Conservation (phyloP, 371 early-diverging fungal genomes). For the Basidiobolus meristosporus region DNA sequence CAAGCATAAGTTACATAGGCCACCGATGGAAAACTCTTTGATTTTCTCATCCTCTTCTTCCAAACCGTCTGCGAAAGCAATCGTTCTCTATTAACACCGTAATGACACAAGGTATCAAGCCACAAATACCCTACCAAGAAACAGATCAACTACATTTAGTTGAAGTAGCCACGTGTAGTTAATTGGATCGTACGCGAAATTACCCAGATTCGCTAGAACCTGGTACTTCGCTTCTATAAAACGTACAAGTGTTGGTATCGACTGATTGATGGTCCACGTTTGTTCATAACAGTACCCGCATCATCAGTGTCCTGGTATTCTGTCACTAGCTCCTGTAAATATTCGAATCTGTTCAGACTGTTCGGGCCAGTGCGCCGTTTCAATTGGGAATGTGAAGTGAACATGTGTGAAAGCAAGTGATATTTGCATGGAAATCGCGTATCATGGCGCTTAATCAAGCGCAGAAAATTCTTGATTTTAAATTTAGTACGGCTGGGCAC, state of each 20-base stretch:
- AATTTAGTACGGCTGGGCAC: no score
- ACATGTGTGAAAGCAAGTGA: no score
- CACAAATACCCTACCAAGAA: conserved; percentile 15
- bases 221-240: conserved; percentile 22
- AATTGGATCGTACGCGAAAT: conserved; percentile 39
- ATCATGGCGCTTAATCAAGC: no score
- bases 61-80: conserved; percentile 2
- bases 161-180: conserved; percentile 25
- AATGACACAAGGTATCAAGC: not conserved
- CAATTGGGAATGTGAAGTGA: not conserved
- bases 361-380: not conserved
- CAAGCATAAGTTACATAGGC: conserved; percentile 22
- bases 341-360: conserved; percentile 6
- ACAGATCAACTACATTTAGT: conserved; percentile 18
- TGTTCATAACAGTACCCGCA: conserved; percentile 12
- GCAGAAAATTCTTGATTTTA: no score
- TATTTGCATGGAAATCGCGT: no score
- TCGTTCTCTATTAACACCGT: not conserved
- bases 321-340: conserved; percentile 11
- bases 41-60: conserved; percentile 11
- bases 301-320: conserved; percentile 15
- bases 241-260: not conserved
- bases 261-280: no score
- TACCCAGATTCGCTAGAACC: conserved; percentile 30
- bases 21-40: conserved; percentile 24